Evolutionary conservation across 2,329 filamentous ascomycete species (phyloP), one percentile per base, ranked within the genome.

Genomic region (Trichoderma endophyticum): DNA sequence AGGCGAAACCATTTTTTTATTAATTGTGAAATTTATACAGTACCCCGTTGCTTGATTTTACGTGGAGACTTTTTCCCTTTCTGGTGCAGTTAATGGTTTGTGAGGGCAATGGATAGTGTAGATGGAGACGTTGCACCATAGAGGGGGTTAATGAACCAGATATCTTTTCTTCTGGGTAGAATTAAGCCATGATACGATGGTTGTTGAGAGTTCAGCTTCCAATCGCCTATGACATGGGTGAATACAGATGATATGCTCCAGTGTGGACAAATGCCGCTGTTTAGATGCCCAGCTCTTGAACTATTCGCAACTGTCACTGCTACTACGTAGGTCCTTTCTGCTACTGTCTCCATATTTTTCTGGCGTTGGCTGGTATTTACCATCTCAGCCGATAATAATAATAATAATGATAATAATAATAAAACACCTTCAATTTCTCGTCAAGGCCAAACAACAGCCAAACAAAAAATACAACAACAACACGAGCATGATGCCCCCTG

Each of bases 21-120:
- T 76, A 78, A 77, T 77, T 75, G 76, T 80, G 75, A 76, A 81
- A 80, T 79, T 79, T 28, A 48, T 43, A 36, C 36, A 21, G 48
- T 54, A 54, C 14, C 30, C 18, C 8, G 32, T 26, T 51, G 43
- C n/a, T 57, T 54, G n/a, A 54, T 15, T 32, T 57, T 39, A 36
- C 30, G 15, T 57, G 21, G 30, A 39, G 43, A 21, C 14, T 66
- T 51, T 6, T 51, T n/a, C 6, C 8, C 28, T 26, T 68, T 8
- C 15, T n/a, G 64, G 24, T 32, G 51, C 32, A 60, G 2, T 21
- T 24, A 21, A 24, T 48, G 34, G 32, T 7, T 43, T 39, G 51
- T 43, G 32, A 30, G 15, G 48, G n/a, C 9, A 48, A 24, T 18
- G 11, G 3, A 54, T 9, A 6, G 28, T 18, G 48, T 14, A 51